Evolutionary conservation across 768 basidiomycete genomes (phyloP).

Genomic region (Xerocomellus amylosporus): DNA sequence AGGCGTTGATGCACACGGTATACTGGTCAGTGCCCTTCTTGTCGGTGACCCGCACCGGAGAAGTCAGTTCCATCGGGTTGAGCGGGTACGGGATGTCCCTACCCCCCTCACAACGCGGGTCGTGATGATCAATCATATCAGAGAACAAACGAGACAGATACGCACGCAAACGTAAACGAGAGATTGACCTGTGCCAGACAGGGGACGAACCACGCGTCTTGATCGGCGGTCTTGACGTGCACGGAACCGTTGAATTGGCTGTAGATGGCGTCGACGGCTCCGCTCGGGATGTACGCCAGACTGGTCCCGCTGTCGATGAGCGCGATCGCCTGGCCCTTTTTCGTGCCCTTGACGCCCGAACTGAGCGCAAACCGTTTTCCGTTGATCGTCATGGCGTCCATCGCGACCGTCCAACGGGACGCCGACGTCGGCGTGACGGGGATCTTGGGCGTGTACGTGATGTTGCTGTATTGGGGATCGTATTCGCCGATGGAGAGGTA

Average conservation of each 20-base stretch:
- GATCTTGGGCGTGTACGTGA: slow-evolving; percentile 32
- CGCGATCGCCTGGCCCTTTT: slow-evolving; percentile 33
- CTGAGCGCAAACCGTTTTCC: slow-evolving; percentile 25
- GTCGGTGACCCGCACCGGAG: slow-evolving; percentile 24
- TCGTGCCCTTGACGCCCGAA: slow-evolving; percentile 32
- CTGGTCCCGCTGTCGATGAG: slow-evolving; percentile 47
- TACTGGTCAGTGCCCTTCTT: slow-evolving; percentile 28
- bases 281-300: slow-evolving; percentile 33
- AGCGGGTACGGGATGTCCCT: slow-evolving; percentile 36
- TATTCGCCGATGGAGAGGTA: slow-evolving; percentile 44
- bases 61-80: slow-evolving; percentile 45
- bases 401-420: slow-evolving; percentile 42
- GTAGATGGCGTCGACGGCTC: slow-evolving; percentile 39
- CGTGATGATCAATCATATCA: not conserved
- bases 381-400: slow-evolving; percentile 39
- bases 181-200: slow-evolving; percentile 30
- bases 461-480: slow-evolving; percentile 32
- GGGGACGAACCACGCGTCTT: slow-evolving; percentile 39
- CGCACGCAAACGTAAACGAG: slow-evolving; percentile 23
- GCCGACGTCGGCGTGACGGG: slow-evolving; percentile 35
- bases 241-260: slow-evolving; percentile 37
- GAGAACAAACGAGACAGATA: not conserved
- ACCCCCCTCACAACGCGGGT: not conserved
- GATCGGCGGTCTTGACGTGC: slow-evolving; percentile 26
- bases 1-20: slow-evolving; percentile 39